A percentile compares a stretch with the other conserved stretches of the same genome.
Conservation (phyloP, 2,329 filamentous ascomycete species). For the Cadophora sp. region DNA sequence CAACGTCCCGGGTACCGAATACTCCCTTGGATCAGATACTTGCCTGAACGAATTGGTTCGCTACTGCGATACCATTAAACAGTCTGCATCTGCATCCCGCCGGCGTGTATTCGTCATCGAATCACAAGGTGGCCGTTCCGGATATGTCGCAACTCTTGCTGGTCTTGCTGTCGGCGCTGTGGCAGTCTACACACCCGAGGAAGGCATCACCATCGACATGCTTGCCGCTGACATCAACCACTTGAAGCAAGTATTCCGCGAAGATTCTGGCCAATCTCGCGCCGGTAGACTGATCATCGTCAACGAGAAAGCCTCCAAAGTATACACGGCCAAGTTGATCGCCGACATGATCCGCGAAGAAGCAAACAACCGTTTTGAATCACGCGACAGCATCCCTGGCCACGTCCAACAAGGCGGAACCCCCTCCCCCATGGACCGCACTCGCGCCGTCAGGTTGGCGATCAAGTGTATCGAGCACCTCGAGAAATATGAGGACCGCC, state of each 20-base stretch:
- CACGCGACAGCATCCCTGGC: conserved; percentile 87
- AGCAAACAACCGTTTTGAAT: conserved; percentile 89
- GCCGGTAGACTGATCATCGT: conserved; percentile 95
- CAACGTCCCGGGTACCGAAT: conserved; percentile 97
- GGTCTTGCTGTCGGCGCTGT: conserved; percentile 91
- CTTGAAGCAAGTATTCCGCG: conserved; percentile 82
- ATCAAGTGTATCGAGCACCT: conserved; percentile 95
- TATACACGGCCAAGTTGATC: conserved; percentile 92
- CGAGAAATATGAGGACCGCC: conserved; percentile 74
- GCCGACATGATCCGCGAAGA: conserved; percentile 96
- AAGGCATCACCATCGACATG: conserved; percentile 94
- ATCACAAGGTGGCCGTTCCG: conserved; percentile 93
- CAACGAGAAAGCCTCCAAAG: conserved; percentile 91
- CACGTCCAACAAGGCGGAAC: conserved; percentile 95
- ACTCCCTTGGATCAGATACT: conserved; percentile 94
- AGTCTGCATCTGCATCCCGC: conserved; percentile 92
- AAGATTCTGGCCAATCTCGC: conserved; percentile 86
- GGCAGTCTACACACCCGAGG: conserved; percentile 95
- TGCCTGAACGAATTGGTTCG: conserved; percentile 93
- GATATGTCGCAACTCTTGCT: conserved; percentile 90
- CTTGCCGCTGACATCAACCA: conserved; percentile 88
- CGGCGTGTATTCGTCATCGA: conserved; percentile 97
- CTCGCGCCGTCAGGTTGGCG: conserved; percentile 87
- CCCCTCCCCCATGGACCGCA: conserved; percentile 94
- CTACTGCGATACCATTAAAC: conserved; percentile 97